Base-by-base conservation (phyloP, 2,329 filamentous ascomycete genomes). In the Verticillium zaregamsianum region DNA sequence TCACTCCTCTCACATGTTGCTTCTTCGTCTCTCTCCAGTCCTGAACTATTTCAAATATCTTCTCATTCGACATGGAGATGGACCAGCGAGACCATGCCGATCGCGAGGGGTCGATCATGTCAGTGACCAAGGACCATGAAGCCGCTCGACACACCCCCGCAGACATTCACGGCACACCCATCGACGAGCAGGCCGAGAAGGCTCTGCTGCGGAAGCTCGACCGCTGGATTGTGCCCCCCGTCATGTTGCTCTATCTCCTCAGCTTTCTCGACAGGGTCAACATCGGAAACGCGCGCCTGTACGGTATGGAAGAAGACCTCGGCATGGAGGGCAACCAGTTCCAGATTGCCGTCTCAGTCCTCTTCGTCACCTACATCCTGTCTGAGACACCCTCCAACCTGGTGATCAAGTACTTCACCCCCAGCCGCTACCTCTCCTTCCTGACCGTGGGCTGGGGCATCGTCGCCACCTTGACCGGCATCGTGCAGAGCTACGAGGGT, bases 191-290 rank as follows among this genome's bases (percentile, higher is more conserved):
- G 35, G 57, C 40, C 2, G 80, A 90, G 74, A 80, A 77, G 66
- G 82, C 79, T 65, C 77, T 91, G 25, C 77, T 90, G 49, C 79
- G 85, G 61, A 91, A 90, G 73, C 74, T 91, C 35, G 89, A 91
- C 71, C 64, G 79, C 14, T 80, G 83, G 69, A 80, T 91, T 31
- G 80, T 91, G 14, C 89, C 89, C 2, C 77, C 90, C 20, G 79
- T 90, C 11, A 90, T 90, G 84, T 72, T 84, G 7, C 74, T 90
- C 15, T 72, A 72, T 49, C 67, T 71, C 3, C 62, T 71, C 37
- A 69, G 68, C 11, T 72, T 72, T 59, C 69, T 70, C 60, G 68
- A 69, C 32, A 63, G 69, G 4, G 67, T 68, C 2, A 70, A 71
- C 61, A 85, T 87, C 61, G 83, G 83, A 3, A 76, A 77, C 31